Percentiles rank a stretch among this genome's conserved stretches.
phyloP scores from a whole-genome alignment of 257 asterid genomes.

The Agastache rugosa region DNA sequence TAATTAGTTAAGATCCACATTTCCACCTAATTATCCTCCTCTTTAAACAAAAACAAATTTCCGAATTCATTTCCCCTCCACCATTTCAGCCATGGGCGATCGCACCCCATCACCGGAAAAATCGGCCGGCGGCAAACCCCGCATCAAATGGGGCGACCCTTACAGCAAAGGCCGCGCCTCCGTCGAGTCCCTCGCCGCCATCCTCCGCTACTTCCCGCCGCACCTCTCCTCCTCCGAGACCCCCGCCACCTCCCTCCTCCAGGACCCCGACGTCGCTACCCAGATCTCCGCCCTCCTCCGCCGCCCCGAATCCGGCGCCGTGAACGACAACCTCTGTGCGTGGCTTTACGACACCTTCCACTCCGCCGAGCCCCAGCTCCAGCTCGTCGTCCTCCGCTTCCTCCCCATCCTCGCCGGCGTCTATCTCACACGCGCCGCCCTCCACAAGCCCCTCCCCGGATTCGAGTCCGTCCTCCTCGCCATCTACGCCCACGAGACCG shows the following conservation, averaged over 20 bases:
- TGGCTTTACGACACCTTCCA: slow-evolving; percentile 98
- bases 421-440: slow-evolving; percentile 76
- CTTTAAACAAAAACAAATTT: not conserved
- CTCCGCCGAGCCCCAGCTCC: slow-evolving; percentile 71
- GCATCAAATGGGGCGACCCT: slow-evolving; percentile 79
- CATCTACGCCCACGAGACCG: slow-evolving; percentile 73
- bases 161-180: slow-evolving; percentile 65
- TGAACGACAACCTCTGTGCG: slow-evolving; percentile 77
- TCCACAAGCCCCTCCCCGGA: slow-evolving; percentile 76
- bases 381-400: slow-evolving; percentile 79
- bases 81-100: slow-evolving; percentile 18
- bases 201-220: slow-evolving; percentile 61
- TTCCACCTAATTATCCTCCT: slow-evolving; percentile 39
- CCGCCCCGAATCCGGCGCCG: slow-evolving; percentile 81
- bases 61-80: not conserved
- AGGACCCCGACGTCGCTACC: slow-evolving; percentile 55
- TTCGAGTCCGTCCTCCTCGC: slow-evolving; percentile 86
- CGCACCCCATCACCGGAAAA: slow-evolving; percentile 37
- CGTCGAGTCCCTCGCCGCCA: slow-evolving; percentile 62
- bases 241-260: slow-evolving; percentile 78
- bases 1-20: slow-evolving; percentile 31
- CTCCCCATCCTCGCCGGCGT: slow-evolving; percentile 77
- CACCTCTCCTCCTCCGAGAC: slow-evolving; percentile 62
- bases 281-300: slow-evolving; percentile 69
- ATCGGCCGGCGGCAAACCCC: slow-evolving; percentile 43